Base-by-base conservation (phyloP, 306 rosid genomes). In the Erythrophleum fordii region DNA sequence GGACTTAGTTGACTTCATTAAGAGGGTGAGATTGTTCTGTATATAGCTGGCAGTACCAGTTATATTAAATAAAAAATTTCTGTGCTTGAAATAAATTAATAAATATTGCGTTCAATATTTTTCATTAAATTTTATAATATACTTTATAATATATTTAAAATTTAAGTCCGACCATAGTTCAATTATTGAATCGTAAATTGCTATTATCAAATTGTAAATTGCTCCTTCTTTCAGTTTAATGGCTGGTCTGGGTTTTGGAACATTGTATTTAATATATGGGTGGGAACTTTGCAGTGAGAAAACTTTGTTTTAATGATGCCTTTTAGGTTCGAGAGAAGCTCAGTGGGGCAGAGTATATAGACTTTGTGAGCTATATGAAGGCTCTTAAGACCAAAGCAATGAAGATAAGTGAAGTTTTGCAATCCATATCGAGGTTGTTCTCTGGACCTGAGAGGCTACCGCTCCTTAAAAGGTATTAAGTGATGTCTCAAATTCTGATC, bases 311-410 rank as follows among this genome's bases (percentile, higher is more conserved):
- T 46, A 67, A 60, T 45, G 69, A 60, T 81, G 76, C 56, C 67
- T 72, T 83, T 14, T 90, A 94, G 98, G 98, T 93, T 64, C 86
- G 85, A 75, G 97, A 88, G 80, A 91, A 90, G 83, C 97, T 93
- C 53, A 87, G 88, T 86, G 72, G 87, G 48, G 69, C 86, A 9
- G 97, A 95, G 80, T 95, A 95, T 83, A 78, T 76, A 74, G 92
- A 90, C 76, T 95, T 93, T 79, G 97, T 92, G 75, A 85, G 85
- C 74, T 89, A 80, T 74, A 93, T 95, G 97, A 93, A 91, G 84
- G 97, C 97, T 49, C 91, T 95, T 10, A 93, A 92, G 85, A 88
- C 92, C 73, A 93, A 95, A 91, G 88, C 90, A n/a, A 84, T 93
- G 95, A 90, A 84, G 86, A 87, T 87, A 52, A 80, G 79, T 45